phyloP scores from a whole-genome alignment of 2,329 filamentous ascomycete genomes.

The Fusarium tanahbumbuense region DNA sequence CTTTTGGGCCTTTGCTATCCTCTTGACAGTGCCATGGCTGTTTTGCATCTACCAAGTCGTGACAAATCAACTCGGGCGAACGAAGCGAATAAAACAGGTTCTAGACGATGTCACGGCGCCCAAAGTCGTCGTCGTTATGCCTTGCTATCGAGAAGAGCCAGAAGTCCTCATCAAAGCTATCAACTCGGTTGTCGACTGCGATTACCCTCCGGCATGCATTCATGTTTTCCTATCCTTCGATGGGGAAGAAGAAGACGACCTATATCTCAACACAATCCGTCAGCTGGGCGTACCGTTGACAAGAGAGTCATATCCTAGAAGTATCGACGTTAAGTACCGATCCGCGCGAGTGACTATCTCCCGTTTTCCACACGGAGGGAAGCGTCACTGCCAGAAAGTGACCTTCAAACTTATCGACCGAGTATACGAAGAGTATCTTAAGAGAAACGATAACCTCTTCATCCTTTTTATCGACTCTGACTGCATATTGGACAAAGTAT shows the following conservation, averaged over 20 bases:
- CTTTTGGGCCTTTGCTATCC: conserved; percentile 89
- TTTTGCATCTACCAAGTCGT: conserved; percentile 93
- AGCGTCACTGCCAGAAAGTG: conserved; percentile 91
- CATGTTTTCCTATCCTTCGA: conserved; percentile 97
- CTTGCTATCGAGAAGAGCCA: conserved; percentile 92
- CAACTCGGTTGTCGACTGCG: conserved; percentile 91
- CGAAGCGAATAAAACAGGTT: conserved; percentile 83
- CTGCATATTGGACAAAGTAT: conserved; percentile 90
- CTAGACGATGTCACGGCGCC: conserved; percentile 88
- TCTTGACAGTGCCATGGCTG: conserved; percentile 90
- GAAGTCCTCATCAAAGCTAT: conserved; percentile 86
- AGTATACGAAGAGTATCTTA: conserved; percentile 88
- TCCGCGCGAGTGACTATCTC: conserved; percentile 89
- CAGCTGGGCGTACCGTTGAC: conserved; percentile 84
- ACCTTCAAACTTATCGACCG: conserved; percentile 95
- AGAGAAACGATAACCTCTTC: conserved; percentile 90
- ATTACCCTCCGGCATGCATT: conserved; percentile 91
- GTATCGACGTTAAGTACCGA: conserved; percentile 89
- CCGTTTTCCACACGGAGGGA: conserved; percentile 91
- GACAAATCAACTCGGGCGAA: conserved; percentile 85
- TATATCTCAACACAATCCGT: conserved; percentile 88
- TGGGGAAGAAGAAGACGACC: conserved; percentile 86
- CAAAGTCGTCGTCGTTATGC: conserved; percentile 97
- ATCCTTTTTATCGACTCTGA: conserved; percentile 98
- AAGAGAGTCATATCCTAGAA: conserved; percentile 83